These are phyloP conservation scores for Hanseniaspora mollemarum DNA, from an alignment of 805 yeast genomes.

Conservation along the genomic window DNA sequence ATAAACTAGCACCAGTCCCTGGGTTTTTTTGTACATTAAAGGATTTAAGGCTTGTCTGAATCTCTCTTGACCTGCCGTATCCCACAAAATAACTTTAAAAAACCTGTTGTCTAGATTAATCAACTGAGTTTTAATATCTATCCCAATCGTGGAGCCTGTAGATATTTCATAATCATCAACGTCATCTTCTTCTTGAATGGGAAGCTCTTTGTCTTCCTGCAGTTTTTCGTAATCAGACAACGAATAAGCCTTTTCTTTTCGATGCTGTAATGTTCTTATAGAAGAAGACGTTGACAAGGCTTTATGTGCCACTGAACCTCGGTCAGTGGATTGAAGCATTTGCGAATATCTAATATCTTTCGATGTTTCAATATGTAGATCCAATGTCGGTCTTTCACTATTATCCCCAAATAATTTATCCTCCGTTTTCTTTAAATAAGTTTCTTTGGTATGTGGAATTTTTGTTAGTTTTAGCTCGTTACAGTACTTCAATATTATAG, in stretches of 20 bases:
- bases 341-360: neutral
- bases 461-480: constrained; percentile 24
- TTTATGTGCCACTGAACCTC: neutral
- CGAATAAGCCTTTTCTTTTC: constrained; percentile 24
- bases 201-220: constrained; percentile 13
- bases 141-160: constrained; percentile 37
- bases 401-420: constrained; percentile 2
- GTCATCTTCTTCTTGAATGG: constrained; percentile 28
- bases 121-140: constrained; percentile 36
- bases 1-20: constrained; percentile 36
- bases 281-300: neutral
- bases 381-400: neutral
- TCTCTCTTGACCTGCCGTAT: constrained; percentile 43
- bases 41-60: constrained; percentile 38
- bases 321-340: neutral
- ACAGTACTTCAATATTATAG: constrained; percentile 36
- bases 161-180: constrained; percentile 21
- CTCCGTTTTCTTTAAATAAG: constrained; percentile 5
- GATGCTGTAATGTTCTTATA: neutral
- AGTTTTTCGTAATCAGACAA: constrained; percentile 29
- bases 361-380: neutral
- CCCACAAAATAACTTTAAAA: constrained; percentile 39
- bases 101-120: constrained; percentile 36
- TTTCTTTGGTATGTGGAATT: neutral
- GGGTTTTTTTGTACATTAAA: constrained; percentile 36